Conservation (phyloP, 148 eudicot species). For the Oxyria digyna region DNA sequence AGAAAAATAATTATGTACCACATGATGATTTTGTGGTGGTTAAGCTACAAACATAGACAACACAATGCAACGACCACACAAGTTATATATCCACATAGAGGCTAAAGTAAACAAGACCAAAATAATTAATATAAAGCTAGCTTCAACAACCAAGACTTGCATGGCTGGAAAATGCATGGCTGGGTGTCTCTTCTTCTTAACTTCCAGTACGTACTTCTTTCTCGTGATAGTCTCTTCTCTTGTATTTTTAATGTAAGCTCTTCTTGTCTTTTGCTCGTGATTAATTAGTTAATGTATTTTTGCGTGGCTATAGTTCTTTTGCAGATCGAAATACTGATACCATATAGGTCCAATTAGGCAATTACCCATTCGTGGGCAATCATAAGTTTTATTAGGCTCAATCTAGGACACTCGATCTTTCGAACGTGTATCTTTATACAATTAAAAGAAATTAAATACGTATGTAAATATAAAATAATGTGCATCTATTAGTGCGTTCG, state of each 20-base stretch:
- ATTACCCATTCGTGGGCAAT: neutral
- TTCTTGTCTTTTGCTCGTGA: neutral
- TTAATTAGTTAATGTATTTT: neutral
- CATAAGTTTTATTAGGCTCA: neutral
- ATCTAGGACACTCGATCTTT: too few relatives aligned
- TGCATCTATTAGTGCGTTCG: too few relatives aligned
- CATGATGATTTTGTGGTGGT: neutral
- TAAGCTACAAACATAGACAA: neutral
- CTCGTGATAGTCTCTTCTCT: neutral
- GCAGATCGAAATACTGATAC: neutral
- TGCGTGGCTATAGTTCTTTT: neutral
- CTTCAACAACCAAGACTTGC: conserved; percentile 5
- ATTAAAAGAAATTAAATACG: too few relatives aligned
- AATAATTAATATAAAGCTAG: neutral
- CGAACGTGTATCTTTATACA: too few relatives aligned
- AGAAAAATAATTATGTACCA: too few relatives aligned
- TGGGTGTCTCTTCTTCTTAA: neutral
- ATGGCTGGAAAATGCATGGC: neutral
- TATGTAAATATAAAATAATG: too few relatives aligned
- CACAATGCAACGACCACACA: conserved; percentile 1
- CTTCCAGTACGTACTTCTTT: neutral
- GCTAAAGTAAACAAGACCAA: neutral
- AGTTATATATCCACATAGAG: neutral
- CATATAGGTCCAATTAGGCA: neutral
- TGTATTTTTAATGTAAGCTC: neutral